These are phyloP conservation scores for Solanum clarkiae DNA, from an alignment of 257 asterid species.

Conservation along the genomic window DNA sequence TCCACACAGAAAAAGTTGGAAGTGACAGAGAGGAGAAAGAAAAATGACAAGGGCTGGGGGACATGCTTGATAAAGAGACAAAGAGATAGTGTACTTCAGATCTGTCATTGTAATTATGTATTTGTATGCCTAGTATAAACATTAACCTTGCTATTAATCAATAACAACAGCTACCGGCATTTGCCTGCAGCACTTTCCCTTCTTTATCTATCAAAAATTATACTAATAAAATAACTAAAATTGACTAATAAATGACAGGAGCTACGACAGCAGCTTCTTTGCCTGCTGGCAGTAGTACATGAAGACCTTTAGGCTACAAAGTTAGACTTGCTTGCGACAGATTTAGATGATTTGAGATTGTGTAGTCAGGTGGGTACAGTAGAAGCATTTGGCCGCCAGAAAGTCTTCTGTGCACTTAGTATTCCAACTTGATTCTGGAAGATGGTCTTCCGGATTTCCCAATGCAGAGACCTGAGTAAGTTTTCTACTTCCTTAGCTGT, in stretches of 20 bases:
- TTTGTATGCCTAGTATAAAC: not conserved
- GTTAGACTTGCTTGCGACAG: not conserved
- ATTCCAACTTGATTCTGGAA: conserved; percentile 47
- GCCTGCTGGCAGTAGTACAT: not conserved
- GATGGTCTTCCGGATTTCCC: conserved; percentile 55
- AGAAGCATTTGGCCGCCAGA: conserved; percentile 57
- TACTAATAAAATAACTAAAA: not conserved
- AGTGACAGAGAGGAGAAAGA: not conserved
- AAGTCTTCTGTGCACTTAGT: conserved; percentile 58
- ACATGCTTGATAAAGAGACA: not conserved
- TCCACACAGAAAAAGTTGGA: not conserved
- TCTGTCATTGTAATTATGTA: not conserved
- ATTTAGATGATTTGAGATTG: not conserved
- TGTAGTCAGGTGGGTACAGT: conserved; percentile 23
- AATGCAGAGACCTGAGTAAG: conserved; percentile 62
- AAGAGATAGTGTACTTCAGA: not conserved
- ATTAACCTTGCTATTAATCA: not conserved
- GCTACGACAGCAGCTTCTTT: not conserved
- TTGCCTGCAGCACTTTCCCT: not conserved
- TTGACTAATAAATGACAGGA: not conserved
- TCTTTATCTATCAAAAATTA: not conserved
- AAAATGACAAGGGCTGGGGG: not conserved
- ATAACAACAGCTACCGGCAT: not conserved
- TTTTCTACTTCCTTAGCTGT: conserved; percentile 43
- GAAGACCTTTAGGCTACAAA: not conserved